phyloP scores from a whole-genome alignment of 2,329 filamentous ascomycete genomes.

The Thelonectria blattea region DNA sequence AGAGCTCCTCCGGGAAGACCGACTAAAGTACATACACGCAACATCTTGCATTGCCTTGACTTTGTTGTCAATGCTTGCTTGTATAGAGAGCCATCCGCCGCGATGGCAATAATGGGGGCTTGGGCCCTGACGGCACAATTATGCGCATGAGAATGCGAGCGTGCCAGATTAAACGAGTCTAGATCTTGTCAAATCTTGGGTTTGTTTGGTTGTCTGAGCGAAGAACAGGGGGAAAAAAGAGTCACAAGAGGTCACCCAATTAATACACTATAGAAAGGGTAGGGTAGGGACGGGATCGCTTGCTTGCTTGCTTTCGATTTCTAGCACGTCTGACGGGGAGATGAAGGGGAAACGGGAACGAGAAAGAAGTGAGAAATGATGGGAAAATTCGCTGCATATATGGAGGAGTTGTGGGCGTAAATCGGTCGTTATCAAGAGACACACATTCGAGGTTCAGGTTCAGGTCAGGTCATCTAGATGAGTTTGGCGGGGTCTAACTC shows the following conservation, averaged over 20 bases:
- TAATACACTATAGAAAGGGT: background rate
- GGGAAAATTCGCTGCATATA: background rate
- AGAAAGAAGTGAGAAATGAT: background rate
- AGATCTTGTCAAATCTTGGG: background rate
- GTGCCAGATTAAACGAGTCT: background rate
- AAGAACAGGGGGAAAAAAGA: background rate
- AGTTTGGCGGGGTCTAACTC: background rate
- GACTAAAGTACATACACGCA: constrained; percentile 31
- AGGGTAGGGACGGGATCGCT: background rate
- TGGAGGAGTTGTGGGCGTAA: constrained; percentile 13
- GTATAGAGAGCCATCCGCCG: background rate
- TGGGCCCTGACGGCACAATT: background rate
- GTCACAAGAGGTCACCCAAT: background rate
- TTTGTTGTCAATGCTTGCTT: background rate
- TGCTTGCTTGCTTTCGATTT: background rate
- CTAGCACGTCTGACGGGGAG: background rate
- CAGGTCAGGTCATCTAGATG: background rate
- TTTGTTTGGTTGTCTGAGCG: background rate
- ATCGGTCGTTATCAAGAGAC: background rate
- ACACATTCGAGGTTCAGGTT: background rate
- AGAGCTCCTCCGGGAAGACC: constrained; percentile 52
- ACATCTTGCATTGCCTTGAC: background rate
- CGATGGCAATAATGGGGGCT: background rate
- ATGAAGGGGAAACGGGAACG: background rate
- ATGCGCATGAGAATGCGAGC: too few relatives aligned